Conservation (phyloP, 2,329 filamentous ascomycete species). For the Talaromyces rugulosus region DNA sequence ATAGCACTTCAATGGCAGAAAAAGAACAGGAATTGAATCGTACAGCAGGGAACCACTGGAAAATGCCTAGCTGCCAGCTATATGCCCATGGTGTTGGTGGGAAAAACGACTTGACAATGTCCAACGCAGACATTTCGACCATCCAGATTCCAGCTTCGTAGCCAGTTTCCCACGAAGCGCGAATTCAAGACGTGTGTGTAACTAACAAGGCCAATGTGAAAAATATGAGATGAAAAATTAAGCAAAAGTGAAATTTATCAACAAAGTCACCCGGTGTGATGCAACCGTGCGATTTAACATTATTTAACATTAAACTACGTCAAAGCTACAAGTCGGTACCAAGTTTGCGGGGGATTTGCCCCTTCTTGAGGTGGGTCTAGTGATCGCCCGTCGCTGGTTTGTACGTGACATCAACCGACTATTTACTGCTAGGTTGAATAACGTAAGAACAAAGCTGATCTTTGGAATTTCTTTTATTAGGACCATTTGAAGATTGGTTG, state of each 20-base stretch:
- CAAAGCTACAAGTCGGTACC: background rate
- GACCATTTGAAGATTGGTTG: too few species aligned
- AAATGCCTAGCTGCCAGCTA: conserved; percentile 28
- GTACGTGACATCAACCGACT: background rate
- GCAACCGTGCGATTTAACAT: background rate
- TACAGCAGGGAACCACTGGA: conserved; percentile 43
- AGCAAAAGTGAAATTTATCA: background rate
- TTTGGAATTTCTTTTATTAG: background rate
- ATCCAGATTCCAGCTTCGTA: background rate
- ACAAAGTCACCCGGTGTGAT: too few species aligned
- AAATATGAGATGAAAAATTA: background rate
- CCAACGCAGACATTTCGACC: conserved; percentile 7
- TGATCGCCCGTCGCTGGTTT: background rate
- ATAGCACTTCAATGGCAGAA: conserved; percentile 39
- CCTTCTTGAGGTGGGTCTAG: background rate
- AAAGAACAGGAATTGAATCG: conserved; percentile 17
- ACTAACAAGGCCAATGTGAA: background rate
- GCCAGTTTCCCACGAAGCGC: background rate
- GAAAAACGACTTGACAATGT: conserved; percentile 27
- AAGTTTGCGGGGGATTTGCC: background rate
- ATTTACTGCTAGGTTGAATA: background rate
- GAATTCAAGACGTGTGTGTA: background rate
- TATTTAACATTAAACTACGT: background rate
- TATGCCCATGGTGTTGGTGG: conserved; percentile 39
- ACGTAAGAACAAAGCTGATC: background rate